Evolutionary conservation across 208 protist genomes (phyloP).

Genomic region (Leishmania tropica): DNA sequence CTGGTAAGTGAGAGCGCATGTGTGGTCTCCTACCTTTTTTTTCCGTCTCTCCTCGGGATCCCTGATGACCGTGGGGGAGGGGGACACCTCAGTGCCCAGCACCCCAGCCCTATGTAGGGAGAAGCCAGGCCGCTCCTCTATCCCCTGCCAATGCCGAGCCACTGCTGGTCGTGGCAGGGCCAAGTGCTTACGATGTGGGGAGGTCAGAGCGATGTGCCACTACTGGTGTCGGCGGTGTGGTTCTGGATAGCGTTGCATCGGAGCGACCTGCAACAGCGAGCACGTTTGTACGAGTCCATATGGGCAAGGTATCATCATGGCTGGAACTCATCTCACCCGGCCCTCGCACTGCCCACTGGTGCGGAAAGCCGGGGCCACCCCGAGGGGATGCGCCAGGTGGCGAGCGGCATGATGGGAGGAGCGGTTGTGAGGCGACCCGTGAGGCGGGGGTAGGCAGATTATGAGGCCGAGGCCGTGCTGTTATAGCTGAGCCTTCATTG

Average conservation of each 20-base stretch:
- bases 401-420: not conserved
- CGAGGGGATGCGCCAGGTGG: not conserved
- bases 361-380: not conserved
- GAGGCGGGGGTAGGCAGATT: not conserved
- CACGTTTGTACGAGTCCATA: not conserved
- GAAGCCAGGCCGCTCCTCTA: not conserved
- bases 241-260: not conserved
- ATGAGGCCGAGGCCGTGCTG: not conserved
- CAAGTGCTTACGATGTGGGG: not conserved
- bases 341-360: not conserved
- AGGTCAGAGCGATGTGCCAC: not conserved
- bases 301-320: not conserved
- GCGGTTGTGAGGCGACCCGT: not conserved
- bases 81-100: not conserved
- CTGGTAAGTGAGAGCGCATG: not conserved
- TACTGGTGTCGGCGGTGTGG: not conserved
- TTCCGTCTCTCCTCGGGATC: not conserved
- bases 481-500: not conserved
- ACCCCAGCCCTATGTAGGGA: not conserved
- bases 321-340: not conserved
- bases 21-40: not conserved
- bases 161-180: not conserved
- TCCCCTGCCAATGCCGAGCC: not conserved
- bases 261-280: not conserved
- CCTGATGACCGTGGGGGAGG: not conserved